Evolutionary conservation across 805 yeast species (phyloP), one percentile per base, ranked within the genome.

Genomic region (Zygotorulaspora sp.): DNA sequence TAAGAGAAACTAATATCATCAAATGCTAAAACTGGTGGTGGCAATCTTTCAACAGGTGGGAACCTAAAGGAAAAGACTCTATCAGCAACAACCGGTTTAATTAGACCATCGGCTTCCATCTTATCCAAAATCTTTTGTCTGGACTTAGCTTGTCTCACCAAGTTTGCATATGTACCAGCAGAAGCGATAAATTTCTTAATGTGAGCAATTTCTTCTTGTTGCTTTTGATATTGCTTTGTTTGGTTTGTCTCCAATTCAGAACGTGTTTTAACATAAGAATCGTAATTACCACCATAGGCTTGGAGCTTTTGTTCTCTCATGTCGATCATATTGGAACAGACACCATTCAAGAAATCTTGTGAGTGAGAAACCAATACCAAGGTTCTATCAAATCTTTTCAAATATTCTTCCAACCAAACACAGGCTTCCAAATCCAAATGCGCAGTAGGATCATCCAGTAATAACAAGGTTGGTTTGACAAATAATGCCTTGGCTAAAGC

Each of bases 91-190:
- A 92, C 98, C 38, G 95, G 82, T 70, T 85, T 85, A 59, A 92
- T 84, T 58, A 84, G 75, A 61, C 98, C 98, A 65, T 92, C 98
- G 54, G 98, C 97, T 72, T 92, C 98, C 98, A 92, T 92, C 82
- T 92, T 92, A 71, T 92, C 98, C 66, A 92, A 75, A 63, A 92
- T 92, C 82, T 92, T 92, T 77, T 92, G 98, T 72, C 97, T 86
- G 22, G 98, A 92, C 70, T 92, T 92, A 50, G 98, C 98, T 72
- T 92, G 98, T 67, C 85, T 87, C 43, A 92, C 98, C 73, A 92
- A 75, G 72, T 92, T 92, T 46, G 98, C 97, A 71, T 92, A 92
- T 39, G 98, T 92, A 89, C 98, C 98, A 41, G 98, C 98, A 53
- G 96, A 84, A 25, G 98, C 98, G 71, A 92, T 92, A 66, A 92